Evolutionary conservation across 129 eudicot species (phyloP).

Genomic region (Helianthus tuberosus): DNA sequence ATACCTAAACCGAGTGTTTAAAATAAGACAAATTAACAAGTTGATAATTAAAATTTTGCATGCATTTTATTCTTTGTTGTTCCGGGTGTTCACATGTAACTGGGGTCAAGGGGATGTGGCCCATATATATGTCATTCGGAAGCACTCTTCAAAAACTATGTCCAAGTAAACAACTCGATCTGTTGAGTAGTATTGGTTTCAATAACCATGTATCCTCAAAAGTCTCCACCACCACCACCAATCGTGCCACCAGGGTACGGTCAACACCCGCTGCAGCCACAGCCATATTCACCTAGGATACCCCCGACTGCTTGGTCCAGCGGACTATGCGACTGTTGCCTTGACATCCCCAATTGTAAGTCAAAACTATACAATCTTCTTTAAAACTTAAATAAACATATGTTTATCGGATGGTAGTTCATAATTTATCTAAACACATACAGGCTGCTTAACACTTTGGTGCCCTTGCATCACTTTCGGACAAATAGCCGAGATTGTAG

Average conservation of each 20-base stretch:
- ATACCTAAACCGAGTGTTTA: too few species aligned
- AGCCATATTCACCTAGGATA: background rate
- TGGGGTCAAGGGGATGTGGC: too few species aligned
- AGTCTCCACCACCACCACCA: conserved; percentile 9
- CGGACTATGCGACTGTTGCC: conserved; percentile 31
- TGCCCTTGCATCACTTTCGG: conserved; percentile 12
- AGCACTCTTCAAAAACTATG: background rate
- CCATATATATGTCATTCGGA: too few species aligned
- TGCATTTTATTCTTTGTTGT: background rate
- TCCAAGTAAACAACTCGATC: background rate
- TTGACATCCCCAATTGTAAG: conserved; percentile 27
- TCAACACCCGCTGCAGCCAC: background rate
- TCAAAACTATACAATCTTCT: background rate
- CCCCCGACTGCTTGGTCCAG: conserved; percentile 30
- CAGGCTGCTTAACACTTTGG: conserved; percentile 16
- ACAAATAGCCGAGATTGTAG: conserved; percentile 10
- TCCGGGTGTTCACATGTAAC: background rate
- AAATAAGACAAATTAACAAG: too few species aligned
- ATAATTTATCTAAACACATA: background rate
- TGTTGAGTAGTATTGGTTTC: background rate
- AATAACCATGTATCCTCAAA: background rate
- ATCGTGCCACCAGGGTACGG: conserved; percentile 2
- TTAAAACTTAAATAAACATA: background rate
- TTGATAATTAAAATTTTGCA: too few species aligned
- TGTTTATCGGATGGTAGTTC: too few species aligned